These are phyloP conservation scores for Skeletonema marinoi DNA, from an alignment of 108 stramenopile genomes.

Conservation along the genomic window DNA sequence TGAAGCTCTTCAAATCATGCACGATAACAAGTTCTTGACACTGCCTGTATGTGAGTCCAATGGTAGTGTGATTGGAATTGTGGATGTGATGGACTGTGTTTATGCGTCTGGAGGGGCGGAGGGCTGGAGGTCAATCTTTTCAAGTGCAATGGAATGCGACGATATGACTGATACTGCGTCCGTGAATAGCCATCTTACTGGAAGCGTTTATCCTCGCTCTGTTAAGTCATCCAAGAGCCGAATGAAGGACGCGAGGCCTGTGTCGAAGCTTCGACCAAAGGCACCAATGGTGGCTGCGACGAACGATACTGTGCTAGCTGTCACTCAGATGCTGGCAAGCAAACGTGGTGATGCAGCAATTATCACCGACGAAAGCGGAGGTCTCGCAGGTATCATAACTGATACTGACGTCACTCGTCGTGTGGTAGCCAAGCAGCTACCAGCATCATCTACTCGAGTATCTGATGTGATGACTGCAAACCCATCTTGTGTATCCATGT, in stretches of 20 bases:
- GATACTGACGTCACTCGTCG: slow-evolving; percentile 83
- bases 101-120: slow-evolving; percentile 85
- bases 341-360: slow-evolving; percentile 73
- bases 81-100: slow-evolving; percentile 96
- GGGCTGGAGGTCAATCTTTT: slow-evolving; percentile 88
- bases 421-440: slow-evolving; percentile 73
- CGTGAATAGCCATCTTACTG: slow-evolving; percentile 37
- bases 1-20: slow-evolving; percentile 92
- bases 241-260: slow-evolving; percentile 19
- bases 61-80: slow-evolving; percentile 89
- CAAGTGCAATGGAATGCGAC: slow-evolving; percentile 65
- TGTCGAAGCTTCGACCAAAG: slow-evolving; percentile 25
- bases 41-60: slow-evolving; percentile 88
- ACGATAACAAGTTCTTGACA: slow-evolving; percentile 92
- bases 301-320: slow-evolving; percentile 51
- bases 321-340: slow-evolving; percentile 64
- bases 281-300: not conserved
- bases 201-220: slow-evolving; percentile 6
- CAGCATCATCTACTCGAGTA: slow-evolving; percentile 58
- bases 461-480: slow-evolving; percentile 84
- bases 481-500: slow-evolving; percentile 81
- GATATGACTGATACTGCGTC: slow-evolving; percentile 61
- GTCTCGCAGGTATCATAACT: slow-evolving; percentile 82
- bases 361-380: slow-evolving; percentile 57
- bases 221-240: slow-evolving; percentile 4